These are phyloP conservation scores for Aspergillus panamensis DNA, from an alignment of 495 filamentous ascomycete species.

Conservation along the genomic window DNA sequence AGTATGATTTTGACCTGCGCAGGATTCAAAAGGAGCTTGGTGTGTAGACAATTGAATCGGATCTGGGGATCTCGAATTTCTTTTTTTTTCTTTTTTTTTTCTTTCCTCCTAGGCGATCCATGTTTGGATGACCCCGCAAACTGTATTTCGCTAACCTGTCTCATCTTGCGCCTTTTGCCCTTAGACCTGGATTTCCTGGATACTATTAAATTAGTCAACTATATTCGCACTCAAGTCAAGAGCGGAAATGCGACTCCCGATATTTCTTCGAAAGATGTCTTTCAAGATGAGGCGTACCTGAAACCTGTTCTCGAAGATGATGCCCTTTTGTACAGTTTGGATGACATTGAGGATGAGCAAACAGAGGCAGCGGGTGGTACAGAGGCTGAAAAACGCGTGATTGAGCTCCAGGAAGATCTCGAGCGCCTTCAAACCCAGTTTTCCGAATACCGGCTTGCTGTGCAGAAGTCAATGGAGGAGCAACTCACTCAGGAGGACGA, in stretches of 20 bases:
- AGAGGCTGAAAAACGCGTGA: constrained; percentile 54
- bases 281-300: constrained; percentile 72
- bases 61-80: constrained; percentile 10
- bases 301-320: constrained; percentile 89
- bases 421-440: constrained; percentile 63
- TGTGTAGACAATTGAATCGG: constrained; percentile 38
- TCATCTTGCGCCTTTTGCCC: constrained; percentile 3
- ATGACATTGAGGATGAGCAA: constrained; percentile 57
- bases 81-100: constrained; percentile 2
- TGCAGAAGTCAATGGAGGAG: constrained; percentile 66
- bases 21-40: constrained; percentile 59
- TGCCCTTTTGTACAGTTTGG: constrained; percentile 75
- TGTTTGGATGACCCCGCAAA: constrained; percentile 3
- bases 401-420: constrained; percentile 66
- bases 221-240: constrained; percentile 57
- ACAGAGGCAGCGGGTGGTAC: constrained; percentile 23
- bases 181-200: constrained; percentile 76
- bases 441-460: constrained; percentile 64
- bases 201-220: constrained; percentile 83
- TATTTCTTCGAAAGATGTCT: constrained; percentile 53
- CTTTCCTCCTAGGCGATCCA: constrained; percentile 8
- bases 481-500: constrained; percentile 55
- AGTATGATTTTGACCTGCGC: constrained; percentile 71
- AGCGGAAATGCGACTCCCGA: constrained; percentile 50
- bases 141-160: constrained; percentile 22